Base-by-base conservation (phyloP, 2,329 filamentous ascomycete species). In the Arthrobotrys entomopaga region DNA sequence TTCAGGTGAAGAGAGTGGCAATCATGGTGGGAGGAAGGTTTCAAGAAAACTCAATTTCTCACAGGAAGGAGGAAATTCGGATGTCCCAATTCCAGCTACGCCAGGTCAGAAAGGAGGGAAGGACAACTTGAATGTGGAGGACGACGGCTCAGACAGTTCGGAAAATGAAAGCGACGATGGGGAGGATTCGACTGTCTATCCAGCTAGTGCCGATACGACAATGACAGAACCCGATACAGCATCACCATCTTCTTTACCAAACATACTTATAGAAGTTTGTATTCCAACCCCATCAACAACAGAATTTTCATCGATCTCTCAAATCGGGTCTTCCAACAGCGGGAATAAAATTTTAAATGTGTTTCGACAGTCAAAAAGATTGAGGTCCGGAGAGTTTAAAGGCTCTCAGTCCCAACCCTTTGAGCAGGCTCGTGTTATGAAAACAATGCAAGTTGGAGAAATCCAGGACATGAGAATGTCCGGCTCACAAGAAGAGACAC, bases 171-270 rank as follows among this genome's bases (percentile, higher is more conserved):
- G 8, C 19, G 29, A 34, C 22, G 63, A 58, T 29, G 20, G 40
- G 13, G 26, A 60, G 19, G 63, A 67, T 42, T 46, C 50, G 3
- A 67, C 57, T 16, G 4, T 64, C 22, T 74, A 58, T 43, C 63
- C 57, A 16, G 34, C 26, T 53, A 74, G 63, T 57, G 64, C 52
- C 16, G 70, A 74, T 67, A 67, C 70, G 53, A 74, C 70, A 53
- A 38, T 74, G 57, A 66, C 43, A 24, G 69, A 66, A 24, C 19
- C 43, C 1, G 60, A 65, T 34, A 10, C 42, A 5, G 26, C 20
- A 20, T 38, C 65, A 22, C 15, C 40, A 13, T 53, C 63, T 3
- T 42, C 54, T 20, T 15, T 26, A 19, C 43, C 46, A 2, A 67
- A 63, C 26, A 34, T 74, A 16, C 40, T 74, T 2, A 42, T 67